Percentiles rank a stretch among this genome's conserved stretches.
Conservation (phyloP, 345 rosid genomes). For the Sisymbrium altissimum region DNA sequence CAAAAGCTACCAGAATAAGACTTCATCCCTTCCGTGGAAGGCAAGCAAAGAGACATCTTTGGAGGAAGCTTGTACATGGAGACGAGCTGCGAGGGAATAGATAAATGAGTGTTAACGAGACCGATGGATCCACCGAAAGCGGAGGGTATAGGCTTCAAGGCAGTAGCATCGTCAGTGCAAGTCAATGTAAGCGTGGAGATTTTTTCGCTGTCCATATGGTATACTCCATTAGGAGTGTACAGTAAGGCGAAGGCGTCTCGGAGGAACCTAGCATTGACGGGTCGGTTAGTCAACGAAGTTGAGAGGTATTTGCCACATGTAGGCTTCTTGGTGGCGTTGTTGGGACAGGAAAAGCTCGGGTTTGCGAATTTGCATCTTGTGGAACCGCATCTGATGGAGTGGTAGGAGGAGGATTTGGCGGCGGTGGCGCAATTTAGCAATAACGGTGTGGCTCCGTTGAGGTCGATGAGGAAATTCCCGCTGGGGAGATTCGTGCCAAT, state of each 20-base stretch:
- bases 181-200: slow-evolving; percentile 9
- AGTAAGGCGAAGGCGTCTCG: background rate
- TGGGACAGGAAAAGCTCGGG: background rate
- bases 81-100: background rate
- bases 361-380: slow-evolving; percentile 11
- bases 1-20: background rate
- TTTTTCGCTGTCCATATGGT: background rate
- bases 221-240: background rate
- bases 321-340: background rate
- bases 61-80: background rate
- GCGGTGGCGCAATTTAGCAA: background rate
- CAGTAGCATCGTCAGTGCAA: background rate
- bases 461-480: background rate
- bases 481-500: background rate
- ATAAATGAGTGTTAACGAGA: slow-evolving; percentile 16
- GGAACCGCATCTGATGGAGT: slow-evolving; percentile 16
- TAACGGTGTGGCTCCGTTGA: background rate
- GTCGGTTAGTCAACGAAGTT: background rate
- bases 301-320: background rate
- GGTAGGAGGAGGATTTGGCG: background rate
- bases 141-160: background rate
- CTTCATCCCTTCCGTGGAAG: slow-evolving; percentile 1
- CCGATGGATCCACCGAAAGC: slow-evolving; percentile 13
- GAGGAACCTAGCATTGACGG: background rate
- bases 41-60: slow-evolving; percentile 25